Percentiles rank a stretch among this genome's conserved stretches.
phyloP scores from a whole-genome alignment of 2,329 filamentous ascomycete genomes.

The Myrmaecium sp. region DNA sequence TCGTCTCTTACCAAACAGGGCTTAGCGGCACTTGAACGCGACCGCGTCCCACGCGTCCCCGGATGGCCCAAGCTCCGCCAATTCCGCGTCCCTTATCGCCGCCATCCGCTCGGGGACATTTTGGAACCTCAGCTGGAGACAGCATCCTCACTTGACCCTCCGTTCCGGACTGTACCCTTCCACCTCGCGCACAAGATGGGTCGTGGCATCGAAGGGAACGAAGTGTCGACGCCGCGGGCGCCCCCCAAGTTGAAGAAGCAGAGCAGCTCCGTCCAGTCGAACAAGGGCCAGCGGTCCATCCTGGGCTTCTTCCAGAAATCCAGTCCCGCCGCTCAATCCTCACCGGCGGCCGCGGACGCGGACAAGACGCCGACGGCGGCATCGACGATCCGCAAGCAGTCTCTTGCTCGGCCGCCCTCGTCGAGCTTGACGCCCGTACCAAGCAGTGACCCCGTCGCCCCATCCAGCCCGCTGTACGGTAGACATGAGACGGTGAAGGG shows the following conservation, averaged over 20 bases:
- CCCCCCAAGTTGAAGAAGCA: constrained; percentile 29
- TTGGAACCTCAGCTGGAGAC: too few relatives aligned
- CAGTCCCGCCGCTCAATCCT: constrained; percentile 5
- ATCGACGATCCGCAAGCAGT: constrained; percentile 11
- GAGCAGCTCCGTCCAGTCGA: constrained; percentile 27
- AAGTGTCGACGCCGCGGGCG: constrained; percentile 26
- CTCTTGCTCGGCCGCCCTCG: too few relatives aligned
- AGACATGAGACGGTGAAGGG: constrained; percentile 28
- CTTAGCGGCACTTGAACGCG: too few relatives aligned
- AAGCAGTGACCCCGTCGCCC: constrained; percentile 60
- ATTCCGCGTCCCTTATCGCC: too few relatives aligned
- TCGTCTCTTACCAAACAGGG: too few relatives aligned
- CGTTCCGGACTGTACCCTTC: too few relatives aligned
- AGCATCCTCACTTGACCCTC: too few relatives aligned
- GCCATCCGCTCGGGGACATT: too few relatives aligned
- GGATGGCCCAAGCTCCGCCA: too few relatives aligned
- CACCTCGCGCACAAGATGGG: constrained; percentile 17
- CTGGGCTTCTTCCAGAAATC: constrained; percentile 60
- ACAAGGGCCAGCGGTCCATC: constrained; percentile 53
- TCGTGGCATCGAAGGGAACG: constrained; percentile 29
- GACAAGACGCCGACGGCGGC: too few relatives aligned
- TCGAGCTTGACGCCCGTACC: constrained; percentile 53
- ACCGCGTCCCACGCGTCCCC: too few relatives aligned
- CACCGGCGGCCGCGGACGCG: too few relatives aligned
- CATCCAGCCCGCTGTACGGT: constrained; percentile 52